Evolutionary conservation across 2,329 filamentous ascomycete species (phyloP), one percentile per base, ranked within the genome.

Genomic region (Fusarium cicatricum): DNA sequence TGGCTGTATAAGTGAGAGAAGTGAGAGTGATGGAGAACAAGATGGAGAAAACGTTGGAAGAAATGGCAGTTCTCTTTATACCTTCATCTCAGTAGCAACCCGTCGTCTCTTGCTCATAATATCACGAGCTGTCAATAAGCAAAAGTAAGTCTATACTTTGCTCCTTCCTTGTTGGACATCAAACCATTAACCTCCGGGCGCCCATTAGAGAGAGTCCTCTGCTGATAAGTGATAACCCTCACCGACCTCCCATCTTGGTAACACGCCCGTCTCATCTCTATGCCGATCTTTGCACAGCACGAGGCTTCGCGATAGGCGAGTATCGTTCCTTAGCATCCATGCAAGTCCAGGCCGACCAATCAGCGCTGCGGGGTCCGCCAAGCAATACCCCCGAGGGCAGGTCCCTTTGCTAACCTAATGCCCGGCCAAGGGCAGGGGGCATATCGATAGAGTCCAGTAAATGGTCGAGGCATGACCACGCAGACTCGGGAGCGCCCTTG

Each of bases 161-260:
- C 60, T 60, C 60, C 59, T 62, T 63, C 60, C 60, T 56, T 41
- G 28, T 64, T 64, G 37, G 52, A 64, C 38, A 32, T n/a, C 29
- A 32, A 5, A 6, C 11, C 29, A n/a, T n/a, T 14, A 23, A 33
- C 17, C 26, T 52, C 55, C 51, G 40, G 29, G 55, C 43, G n/a
- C n/a, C n/a, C n/a, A n/a, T n/a, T n/a, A n/a, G n/a, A n/a, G n/a
- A n/a, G n/a, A 23, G 7, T 7, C 4, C 7, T 23, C 21, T 36
- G 29, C 32, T 33, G 45, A 46, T 50, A 47, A 10, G 28, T 33
- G 45, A 46, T 50, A 47, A 10, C 31, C 34, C 19, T 62, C 50
- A 55, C 57, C 57, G 57, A 60, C 44, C 33, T 44, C 60, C 28
- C 29, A 29, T 64, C 41, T 61, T 33, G 47, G 55, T 16, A 57